phyloP scores from a whole-genome alignment of 805 yeast genomes.

The Ogataea haglerorum region DNA sequence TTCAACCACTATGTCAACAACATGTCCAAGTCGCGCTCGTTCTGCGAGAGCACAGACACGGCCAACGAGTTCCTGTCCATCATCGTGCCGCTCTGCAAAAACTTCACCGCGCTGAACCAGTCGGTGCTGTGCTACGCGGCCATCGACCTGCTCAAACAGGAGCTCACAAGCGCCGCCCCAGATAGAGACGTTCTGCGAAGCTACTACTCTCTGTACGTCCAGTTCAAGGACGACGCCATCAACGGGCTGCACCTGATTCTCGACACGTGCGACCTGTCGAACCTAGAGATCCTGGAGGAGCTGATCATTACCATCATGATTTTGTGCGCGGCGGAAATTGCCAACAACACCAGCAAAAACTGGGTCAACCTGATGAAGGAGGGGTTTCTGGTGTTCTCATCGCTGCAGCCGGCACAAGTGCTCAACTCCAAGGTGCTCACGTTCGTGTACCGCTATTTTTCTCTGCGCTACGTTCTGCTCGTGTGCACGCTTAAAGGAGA shows the following conservation, averaged over 20 bases:
- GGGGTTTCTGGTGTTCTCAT: constrained; percentile 28
- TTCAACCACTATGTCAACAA: constrained; percentile 25
- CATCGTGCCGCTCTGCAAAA: constrained; percentile 27
- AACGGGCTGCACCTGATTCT: constrained; percentile 27
- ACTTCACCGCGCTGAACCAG: constrained; percentile 25
- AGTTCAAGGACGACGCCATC: constrained; percentile 31
- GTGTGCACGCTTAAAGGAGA: constrained; percentile 24
- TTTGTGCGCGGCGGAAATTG: constrained; percentile 32
- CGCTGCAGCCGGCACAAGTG: constrained; percentile 21
- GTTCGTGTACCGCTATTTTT: constrained; percentile 33
- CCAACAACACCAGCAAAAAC: constrained; percentile 26
- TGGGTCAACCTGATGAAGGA: constrained; percentile 34
- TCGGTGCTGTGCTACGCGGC: constrained; percentile 28
- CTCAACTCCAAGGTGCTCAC: constrained; percentile 22
- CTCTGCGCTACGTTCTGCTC: constrained; percentile 30
- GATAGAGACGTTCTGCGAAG: constrained; percentile 1
- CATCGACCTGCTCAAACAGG: constrained; percentile 24
- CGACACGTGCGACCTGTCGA: constrained; percentile 22
- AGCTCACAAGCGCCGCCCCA: constrained; percentile 6
- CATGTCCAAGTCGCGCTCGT: constrained; percentile 25
- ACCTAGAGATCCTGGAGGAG: constrained; percentile 26
- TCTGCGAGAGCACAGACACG: constrained; percentile 18
- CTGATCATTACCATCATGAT: constrained; percentile 29
- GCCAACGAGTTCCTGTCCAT: constrained; percentile 28
- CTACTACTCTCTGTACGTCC: constrained; percentile 14